Evolutionary conservation across 148 eudicot genomes (phyloP).

Genomic region (Camellia japonica): DNA sequence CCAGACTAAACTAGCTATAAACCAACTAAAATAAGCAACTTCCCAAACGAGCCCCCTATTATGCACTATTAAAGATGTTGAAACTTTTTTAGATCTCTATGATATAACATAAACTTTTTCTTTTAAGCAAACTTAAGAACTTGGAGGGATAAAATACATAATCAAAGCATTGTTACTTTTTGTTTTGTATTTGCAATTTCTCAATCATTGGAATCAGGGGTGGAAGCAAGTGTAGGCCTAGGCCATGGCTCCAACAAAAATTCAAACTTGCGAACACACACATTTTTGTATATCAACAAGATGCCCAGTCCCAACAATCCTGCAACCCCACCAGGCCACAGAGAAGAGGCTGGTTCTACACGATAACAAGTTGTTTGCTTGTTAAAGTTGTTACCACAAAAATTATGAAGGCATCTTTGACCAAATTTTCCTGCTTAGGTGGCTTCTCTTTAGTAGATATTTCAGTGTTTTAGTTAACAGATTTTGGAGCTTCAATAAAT

Average conservation of each 20-base stretch:
- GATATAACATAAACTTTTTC: neutral
- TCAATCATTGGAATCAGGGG: neutral
- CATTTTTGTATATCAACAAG: neutral
- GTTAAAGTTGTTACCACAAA: too few species aligned
- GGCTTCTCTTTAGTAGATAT: neutral
- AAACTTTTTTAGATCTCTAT: neutral
- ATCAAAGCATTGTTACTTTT: neutral
- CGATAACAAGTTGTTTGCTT: too few species aligned
- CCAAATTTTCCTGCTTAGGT: neutral
- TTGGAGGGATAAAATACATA: too few species aligned
- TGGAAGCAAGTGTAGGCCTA: neutral
- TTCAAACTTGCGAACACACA: neutral
- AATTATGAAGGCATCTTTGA: neutral
- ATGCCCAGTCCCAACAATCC: neutral
- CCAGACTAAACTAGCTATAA: too few species aligned
- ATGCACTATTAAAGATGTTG: constrained; percentile 7
- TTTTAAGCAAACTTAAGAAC: constrained; percentile 1
- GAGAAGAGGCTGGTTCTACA: neutral
- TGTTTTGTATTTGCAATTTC: neutral
- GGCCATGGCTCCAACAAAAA: neutral
- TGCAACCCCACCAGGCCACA: neutral
- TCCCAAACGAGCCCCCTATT: too few species aligned
- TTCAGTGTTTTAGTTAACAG: neutral
- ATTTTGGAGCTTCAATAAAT: neutral
- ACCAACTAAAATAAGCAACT: too few species aligned